These are phyloP conservation scores for Ophiostoma sp. DNA, from an alignment of 2,329 filamentous ascomycete genomes.

Conservation along the genomic window DNA sequence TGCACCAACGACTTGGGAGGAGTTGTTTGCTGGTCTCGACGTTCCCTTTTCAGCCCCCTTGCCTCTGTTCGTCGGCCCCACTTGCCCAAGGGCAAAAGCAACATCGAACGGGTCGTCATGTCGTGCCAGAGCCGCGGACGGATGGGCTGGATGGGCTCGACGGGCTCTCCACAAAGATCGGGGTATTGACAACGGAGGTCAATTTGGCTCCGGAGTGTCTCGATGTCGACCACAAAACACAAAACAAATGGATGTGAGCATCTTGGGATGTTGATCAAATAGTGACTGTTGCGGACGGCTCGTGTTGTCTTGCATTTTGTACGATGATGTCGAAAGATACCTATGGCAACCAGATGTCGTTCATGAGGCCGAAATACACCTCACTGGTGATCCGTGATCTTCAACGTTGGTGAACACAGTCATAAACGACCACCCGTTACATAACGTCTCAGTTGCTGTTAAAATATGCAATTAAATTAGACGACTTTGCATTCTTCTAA, in stretches of 20 bases:
- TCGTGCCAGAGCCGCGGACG: background rate
- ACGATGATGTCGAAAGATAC: background rate
- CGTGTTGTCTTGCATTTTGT: too few species aligned
- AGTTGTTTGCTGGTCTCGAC: background rate
- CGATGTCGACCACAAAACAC: background rate
- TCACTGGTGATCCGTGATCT: background rate
- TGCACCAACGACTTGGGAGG: background rate
- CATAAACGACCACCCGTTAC: slow-evolving; percentile 10
- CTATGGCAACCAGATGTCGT: background rate
- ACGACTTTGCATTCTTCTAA: background rate
- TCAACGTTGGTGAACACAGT: background rate
- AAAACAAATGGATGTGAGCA: background rate
- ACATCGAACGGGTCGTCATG: background rate
- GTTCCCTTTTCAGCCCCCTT: background rate
- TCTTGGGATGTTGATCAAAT: background rate
- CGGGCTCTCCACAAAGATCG: background rate
- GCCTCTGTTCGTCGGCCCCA: background rate
- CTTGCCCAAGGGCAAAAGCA: background rate
- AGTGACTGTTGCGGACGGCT: background rate
- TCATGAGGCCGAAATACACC: background rate
- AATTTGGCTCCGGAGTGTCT: background rate
- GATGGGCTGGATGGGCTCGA: background rate
- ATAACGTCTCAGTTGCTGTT: background rate
- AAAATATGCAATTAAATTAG: background rate
- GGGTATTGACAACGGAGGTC: background rate